Evolutionary conservation across 192 early-diverging fungal species (phyloP).

Genomic region (Glomus cerebriforme): DNA sequence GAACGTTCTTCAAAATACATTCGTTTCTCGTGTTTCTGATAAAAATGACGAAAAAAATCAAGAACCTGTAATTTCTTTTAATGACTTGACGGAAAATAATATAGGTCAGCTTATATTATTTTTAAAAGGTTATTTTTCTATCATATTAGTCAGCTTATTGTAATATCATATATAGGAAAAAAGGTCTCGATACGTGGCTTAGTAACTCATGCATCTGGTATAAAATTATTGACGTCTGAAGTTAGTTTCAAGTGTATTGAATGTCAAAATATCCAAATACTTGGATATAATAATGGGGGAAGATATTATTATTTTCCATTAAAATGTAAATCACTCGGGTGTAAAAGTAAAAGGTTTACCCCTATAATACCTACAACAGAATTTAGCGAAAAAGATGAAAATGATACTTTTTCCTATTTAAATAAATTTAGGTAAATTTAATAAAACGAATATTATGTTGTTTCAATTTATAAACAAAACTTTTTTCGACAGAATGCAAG

Average conservation of each 20-base stretch:
- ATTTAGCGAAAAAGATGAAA: constrained; percentile 39
- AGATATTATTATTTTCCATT: constrained; percentile 58
- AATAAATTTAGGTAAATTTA: constrained; percentile 59
- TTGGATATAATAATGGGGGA: constrained; percentile 63
- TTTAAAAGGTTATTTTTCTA: background rate
- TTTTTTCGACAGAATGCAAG: constrained; percentile 68
- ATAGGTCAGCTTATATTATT: background rate
- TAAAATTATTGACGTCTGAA: constrained; percentile 67
- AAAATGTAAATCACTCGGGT: constrained; percentile 64
- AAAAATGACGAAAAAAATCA: background rate
- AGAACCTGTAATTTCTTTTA: background rate
- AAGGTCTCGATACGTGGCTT: constrained; percentile 76
- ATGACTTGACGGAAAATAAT: background rate
- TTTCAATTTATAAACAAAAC: too few relatives aligned
- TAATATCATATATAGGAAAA: constrained; percentile 42
- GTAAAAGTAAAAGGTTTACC: constrained; percentile 66
- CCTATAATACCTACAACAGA: constrained; percentile 61
- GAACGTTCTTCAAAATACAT: background rate
- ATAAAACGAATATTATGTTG: background rate
- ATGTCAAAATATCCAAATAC: constrained; percentile 57
- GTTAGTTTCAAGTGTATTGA: constrained; percentile 64
- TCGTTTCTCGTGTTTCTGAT: background rate
- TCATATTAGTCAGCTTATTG: background rate
- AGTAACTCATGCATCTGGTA: constrained; percentile 73
- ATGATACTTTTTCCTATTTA: constrained; percentile 71